Evolutionary conservation across 352 stramenopile species (phyloP).

Genomic region (Blastocystis sp.): DNA sequence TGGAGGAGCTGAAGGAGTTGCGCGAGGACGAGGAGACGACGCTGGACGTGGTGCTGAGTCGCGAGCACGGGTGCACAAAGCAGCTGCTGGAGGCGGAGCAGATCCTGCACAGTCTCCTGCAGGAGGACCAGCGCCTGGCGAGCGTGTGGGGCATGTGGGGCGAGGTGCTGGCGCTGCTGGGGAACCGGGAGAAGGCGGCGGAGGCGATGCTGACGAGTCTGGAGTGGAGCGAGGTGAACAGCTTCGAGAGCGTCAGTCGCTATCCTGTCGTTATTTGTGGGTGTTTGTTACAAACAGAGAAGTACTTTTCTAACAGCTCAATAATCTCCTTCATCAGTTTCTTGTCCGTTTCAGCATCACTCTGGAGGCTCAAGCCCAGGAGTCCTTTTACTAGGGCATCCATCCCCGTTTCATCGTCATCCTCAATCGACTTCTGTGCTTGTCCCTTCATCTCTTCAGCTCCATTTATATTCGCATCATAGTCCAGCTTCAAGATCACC

Average conservation of each 20-base stretch:
- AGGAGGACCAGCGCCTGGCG: conserved; percentile 15
- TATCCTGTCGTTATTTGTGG: conserved; percentile 48
- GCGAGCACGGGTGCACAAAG: conserved; percentile 10
- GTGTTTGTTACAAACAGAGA: conserved; percentile 9
- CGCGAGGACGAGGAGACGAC: not conserved
- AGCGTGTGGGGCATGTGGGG: conserved; percentile 14
- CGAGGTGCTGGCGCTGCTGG: not conserved
- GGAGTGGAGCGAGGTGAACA: conserved; percentile 29
- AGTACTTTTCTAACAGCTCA: too few relatives aligned
- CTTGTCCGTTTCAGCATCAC: too few relatives aligned
- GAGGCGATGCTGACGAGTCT: conserved; percentile 12
- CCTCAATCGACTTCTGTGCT: too few relatives aligned
- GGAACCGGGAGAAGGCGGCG: conserved; percentile 24
- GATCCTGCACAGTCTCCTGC: not conserved
- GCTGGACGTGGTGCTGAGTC: conserved; percentile 1
- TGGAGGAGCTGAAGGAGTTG: conserved; percentile 1
- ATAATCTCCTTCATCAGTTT: too few relatives aligned
- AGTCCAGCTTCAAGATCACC: too few relatives aligned
- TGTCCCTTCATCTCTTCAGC: too few relatives aligned
- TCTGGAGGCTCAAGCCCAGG: too few relatives aligned
- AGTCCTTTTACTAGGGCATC: too few relatives aligned
- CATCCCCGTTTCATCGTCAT: too few relatives aligned
- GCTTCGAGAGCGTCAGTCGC: conserved; percentile 14
- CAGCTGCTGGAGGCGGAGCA: not conserved
- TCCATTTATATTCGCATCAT: too few relatives aligned